A percentile compares a stretch with the other conserved stretches of the same genome.
phyloP scores from a whole-genome alignment of 1,284 basidiomycete genomes.

The Malassezia yamatoensis region DNA sequence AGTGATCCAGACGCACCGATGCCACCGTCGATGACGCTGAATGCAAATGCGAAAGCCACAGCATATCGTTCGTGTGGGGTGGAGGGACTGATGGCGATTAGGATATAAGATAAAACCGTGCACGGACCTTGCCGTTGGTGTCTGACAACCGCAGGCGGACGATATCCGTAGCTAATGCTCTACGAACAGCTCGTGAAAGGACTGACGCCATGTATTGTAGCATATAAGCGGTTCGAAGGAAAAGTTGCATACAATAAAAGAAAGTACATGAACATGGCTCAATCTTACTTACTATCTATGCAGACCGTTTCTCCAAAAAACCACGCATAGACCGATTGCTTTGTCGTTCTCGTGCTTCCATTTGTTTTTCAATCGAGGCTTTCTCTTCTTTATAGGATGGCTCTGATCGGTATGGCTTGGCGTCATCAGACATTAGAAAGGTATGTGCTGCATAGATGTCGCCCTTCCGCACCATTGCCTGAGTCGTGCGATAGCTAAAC shows the following conservation, averaged over 20 bases:
- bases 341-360: conserved; percentile 2
- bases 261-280: no score
- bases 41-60: conserved; percentile 11
- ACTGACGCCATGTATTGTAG: no score
- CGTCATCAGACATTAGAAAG: conserved; percentile 2
- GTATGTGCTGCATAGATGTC: conserved; percentile 9
- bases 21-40: conserved; percentile 2
- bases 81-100: not conserved
- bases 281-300: no score
- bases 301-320: not conserved
- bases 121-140: no score
- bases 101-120: no score
- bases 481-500: conserved; percentile 15
- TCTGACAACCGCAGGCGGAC: no score
- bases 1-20: conserved; percentile 1
- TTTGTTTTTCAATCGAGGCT: not conserved
- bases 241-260: no score
- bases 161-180: no score
- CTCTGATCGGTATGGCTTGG: not conserved
- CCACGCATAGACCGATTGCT: conserved; percentile 6
- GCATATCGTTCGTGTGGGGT: conserved; percentile 8
- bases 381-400: conserved; percentile 2
- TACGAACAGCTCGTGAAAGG: no score
- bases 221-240: no score
- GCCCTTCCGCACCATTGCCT: conserved; percentile 9